Base-by-base conservation (phyloP, 2,329 filamentous ascomycete genomes). In the Trichoderma polysporum region DNA sequence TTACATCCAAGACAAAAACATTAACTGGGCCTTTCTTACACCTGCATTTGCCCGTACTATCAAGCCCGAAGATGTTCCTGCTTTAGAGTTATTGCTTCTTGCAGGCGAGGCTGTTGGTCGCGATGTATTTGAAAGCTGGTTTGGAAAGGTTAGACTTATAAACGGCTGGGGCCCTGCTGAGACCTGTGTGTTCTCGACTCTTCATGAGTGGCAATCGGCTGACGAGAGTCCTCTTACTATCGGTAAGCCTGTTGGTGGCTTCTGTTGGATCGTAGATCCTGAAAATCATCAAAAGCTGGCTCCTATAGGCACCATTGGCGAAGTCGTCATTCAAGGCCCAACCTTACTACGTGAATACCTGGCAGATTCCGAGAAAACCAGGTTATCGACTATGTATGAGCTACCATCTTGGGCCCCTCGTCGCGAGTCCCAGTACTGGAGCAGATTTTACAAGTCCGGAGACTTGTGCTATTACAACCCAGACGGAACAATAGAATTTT, bases 241-340 rank as follows among this genome's bases (percentile, higher is more conserved):
- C 6, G 65, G 66, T 1, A 35, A 39, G n/a, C 58, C 58, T 10
- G 59, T 67, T 8, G 65, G 65, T n/a, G 17, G 65, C n/a, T 63
- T 64, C 59, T 68, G 60, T n/a, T 69, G 66, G 68, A 33, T 69
- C 49, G 66, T 59, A 22, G 61, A 66, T 27, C 29, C 61, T 4
- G 45, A 49, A 27, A 45, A 69, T 35, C 41, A 56, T 0, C 45
- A 56, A 13, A 66, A 65, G 3, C 15, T 68, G 0, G 65, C 65
- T 12, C 65, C 65, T 35, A 39, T 22, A 7, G 65, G 65, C n/a
- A 41, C 50, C 6, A 3, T 64, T 22, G 65, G 65, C 2, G 65
- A 67, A n/a, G 4, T 67, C 2, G 4, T 67, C 4, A 35, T 67
- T 4, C 58, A 67, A 41, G 65, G 65, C 2, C 65, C 65, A 5